Percentiles rank a stretch among this genome's conserved stretches.
Conservation (phyloP, 2,329 filamentous ascomycete species). For the Alternaria sp. region DNA sequence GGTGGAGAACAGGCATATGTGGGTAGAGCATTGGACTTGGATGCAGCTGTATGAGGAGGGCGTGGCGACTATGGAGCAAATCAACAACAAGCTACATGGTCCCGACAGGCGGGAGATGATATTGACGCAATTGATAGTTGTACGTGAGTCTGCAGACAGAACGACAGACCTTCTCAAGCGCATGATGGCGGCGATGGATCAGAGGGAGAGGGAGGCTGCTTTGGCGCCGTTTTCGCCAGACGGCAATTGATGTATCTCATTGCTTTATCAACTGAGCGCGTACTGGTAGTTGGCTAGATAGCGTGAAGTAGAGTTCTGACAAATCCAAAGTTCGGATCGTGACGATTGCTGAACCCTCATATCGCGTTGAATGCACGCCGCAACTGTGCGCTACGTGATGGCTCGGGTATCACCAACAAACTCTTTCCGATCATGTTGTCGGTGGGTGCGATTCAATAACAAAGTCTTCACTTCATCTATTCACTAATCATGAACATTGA, state of each 20-base stretch:
- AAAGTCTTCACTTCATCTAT: not conserved
- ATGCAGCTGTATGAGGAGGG: not conserved
- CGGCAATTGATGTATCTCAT: not conserved
- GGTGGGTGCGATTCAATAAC: not conserved
- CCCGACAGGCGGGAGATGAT: not conserved
- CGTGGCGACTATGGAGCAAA: not conserved
- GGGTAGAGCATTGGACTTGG: not conserved
- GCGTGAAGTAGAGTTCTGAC: not conserved
- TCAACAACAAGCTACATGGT: not conserved
- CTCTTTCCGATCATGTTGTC: not conserved
- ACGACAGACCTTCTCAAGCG: not conserved
- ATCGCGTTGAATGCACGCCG: not conserved
- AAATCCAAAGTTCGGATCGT: not conserved
- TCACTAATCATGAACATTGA: not conserved
- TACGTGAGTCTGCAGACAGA: not conserved
- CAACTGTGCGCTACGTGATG: not conserved
- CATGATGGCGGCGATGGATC: too few species aligned
- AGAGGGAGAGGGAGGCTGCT: too few species aligned
- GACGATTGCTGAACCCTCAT: not conserved
- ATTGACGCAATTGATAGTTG: not conserved
- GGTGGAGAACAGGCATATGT: not conserved
- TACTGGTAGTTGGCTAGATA: not conserved
- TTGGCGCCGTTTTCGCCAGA: too few species aligned
- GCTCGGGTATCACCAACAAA: not conserved
- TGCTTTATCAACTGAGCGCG: not conserved